These are phyloP conservation scores for Solanum dulcamara DNA, from an alignment of 257 asterid genomes.

Conservation along the genomic window DNA sequence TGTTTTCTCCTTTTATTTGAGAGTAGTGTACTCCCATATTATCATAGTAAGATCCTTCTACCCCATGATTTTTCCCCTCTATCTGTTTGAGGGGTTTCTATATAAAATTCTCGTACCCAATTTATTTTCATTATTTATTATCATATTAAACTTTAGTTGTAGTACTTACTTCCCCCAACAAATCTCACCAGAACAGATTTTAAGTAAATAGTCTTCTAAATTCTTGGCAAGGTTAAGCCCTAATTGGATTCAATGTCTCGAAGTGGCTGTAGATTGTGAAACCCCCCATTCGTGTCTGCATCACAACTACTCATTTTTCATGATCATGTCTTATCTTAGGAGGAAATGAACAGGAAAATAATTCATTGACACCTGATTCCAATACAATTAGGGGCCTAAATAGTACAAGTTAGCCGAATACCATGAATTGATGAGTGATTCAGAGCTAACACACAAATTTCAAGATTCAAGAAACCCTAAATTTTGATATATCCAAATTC, in stretches of 20 bases:
- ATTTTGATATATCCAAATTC: neutral
- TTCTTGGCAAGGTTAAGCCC: conserved; percentile 33
- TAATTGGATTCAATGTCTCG: conserved; percentile 43
- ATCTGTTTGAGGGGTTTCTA: no score
- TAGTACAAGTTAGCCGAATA: neutral
- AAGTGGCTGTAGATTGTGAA: conserved; percentile 54
- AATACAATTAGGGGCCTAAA: neutral
- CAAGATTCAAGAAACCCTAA: neutral
- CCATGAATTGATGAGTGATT: neutral
- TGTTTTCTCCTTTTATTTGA: no score
- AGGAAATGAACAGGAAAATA: neutral
- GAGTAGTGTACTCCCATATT: no score
- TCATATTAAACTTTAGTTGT: no score
- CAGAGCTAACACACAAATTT: neutral
- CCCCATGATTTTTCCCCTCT: no score
- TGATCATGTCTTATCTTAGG: conserved; percentile 28
- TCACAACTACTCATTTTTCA: conserved; percentile 23
- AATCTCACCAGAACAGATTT: conserved; percentile 79
- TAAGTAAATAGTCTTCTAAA: conserved; percentile 65
- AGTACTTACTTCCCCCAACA: no score
- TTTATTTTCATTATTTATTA: no score
- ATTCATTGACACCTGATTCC: neutral
- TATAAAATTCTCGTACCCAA: no score
- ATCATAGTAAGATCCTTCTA: no score
- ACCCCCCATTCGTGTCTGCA: conserved; percentile 24